phyloP scores from a whole-genome alignment of 2,329 filamentous ascomycete species.

The Didymella keratinophila region DNA sequence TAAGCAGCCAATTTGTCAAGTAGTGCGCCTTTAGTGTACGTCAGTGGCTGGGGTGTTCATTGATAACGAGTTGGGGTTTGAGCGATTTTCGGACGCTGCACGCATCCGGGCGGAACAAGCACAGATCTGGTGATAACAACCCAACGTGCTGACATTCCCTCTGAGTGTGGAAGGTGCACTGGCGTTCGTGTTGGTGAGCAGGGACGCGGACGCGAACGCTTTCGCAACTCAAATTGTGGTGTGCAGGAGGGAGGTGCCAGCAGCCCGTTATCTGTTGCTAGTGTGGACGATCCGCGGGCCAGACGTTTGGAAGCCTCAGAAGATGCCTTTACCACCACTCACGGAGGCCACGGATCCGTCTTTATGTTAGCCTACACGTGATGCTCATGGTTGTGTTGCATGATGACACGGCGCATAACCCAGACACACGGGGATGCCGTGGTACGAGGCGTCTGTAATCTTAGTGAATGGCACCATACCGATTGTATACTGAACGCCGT shows the following conservation, averaged over 20 bases:
- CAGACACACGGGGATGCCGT: background rate
- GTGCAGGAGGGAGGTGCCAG: background rate
- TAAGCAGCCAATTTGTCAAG: conserved; percentile 5
- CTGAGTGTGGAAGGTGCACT: background rate
- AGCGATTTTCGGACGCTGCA: conserved; percentile 7
- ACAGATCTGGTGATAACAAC: conserved; percentile 3
- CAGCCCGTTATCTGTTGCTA: too few species aligned
- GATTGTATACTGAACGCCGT: background rate
- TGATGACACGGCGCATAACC: background rate
- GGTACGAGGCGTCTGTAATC: background rate
- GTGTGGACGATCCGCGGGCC: background rate
- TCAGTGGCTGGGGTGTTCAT: conserved; percentile 4
- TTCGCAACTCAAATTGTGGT: background rate
- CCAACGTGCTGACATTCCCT: background rate
- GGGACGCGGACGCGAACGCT: background rate
- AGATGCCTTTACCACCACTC: background rate
- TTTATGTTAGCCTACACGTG: conserved; percentile 1
- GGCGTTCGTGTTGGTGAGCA: background rate
- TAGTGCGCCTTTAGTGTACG: background rate
- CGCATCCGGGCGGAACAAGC: background rate
- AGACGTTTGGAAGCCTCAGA: background rate
- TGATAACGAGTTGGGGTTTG: conserved; percentile 5
- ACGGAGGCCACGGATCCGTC: background rate
- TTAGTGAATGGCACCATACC: background rate
- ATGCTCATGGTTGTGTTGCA: background rate